phyloP scores from a whole-genome alignment of 139 green algal genomes.

The Tetradesmus lagerheimii region DNA sequence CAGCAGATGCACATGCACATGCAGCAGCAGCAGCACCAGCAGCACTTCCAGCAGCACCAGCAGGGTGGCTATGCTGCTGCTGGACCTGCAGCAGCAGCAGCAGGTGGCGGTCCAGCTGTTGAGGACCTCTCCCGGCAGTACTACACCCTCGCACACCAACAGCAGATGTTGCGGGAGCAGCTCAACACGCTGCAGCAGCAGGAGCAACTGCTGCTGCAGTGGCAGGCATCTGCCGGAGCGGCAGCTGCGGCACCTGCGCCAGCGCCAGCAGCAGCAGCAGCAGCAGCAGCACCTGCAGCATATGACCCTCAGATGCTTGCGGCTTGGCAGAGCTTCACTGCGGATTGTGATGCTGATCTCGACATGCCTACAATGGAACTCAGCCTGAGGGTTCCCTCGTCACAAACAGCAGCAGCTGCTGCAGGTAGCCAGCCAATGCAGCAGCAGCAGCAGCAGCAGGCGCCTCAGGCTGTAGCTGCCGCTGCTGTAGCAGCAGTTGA shows the following conservation, averaged over 20 bases:
- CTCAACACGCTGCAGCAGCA: constrained; percentile 30
- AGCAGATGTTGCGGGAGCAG: constrained; percentile 16
- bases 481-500: not conserved
- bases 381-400: not conserved
- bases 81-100: not conserved
- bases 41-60: not conserved
- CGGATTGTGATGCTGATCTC: not conserved
- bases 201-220: constrained; percentile 11
- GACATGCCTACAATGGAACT: not conserved
- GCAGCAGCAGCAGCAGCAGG: not conserved
- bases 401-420: constrained; percentile 23
- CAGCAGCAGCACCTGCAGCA: not conserved
- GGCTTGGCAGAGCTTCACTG: constrained; percentile 14
- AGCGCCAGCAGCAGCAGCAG: constrained; percentile 17
- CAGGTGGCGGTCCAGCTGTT: not conserved
- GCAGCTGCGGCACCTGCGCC: not conserved
- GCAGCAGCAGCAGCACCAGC: not conserved
- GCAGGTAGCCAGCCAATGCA: not conserved
- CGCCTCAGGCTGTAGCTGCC: not conserved
- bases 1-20: constrained; percentile 4
- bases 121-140: constrained; percentile 33
- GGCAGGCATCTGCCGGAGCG: not conserved
- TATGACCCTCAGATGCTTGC: not conserved
- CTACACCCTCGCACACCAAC: not conserved
- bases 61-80: not conserved